Evolutionary conservation across 805 yeast species (phyloP).

Genomic region (Wilhelminamyces savonicus): DNA sequence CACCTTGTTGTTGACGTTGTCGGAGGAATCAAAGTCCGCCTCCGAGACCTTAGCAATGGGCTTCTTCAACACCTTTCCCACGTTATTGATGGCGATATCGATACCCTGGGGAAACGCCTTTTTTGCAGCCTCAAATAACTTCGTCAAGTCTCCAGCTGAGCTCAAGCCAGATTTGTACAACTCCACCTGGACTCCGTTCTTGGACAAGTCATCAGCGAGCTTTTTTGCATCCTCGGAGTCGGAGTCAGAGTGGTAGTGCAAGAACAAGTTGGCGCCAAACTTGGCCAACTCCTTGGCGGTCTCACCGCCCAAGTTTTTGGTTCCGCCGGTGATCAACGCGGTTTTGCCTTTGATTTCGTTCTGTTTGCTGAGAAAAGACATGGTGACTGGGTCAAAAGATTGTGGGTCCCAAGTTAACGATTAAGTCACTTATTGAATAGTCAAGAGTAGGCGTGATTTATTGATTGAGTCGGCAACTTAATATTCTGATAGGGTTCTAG

Average conservation of each 20-base stretch:
- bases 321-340: constrained; percentile 55
- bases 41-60: constrained; percentile 46
- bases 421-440: too few species aligned
- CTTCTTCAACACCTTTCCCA: constrained; percentile 63
- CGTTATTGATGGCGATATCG: constrained; percentile 63
- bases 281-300: constrained; percentile 51
- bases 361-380: constrained; percentile 7
- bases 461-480: too few species aligned
- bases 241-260: constrained; percentile 47
- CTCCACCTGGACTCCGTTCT: constrained; percentile 34
- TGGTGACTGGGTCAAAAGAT: too few species aligned
- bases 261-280: constrained; percentile 45
- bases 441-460: too few species aligned
- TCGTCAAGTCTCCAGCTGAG: constrained; percentile 33
- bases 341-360: constrained; percentile 36
- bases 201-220: constrained; percentile 21
- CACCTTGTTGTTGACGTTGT: constrained; percentile 46
- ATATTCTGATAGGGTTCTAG: too few species aligned
- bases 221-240: constrained; percentile 32
- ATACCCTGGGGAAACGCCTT: constrained; percentile 39
- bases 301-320: constrained; percentile 52
- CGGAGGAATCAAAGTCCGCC: constrained; percentile 51
- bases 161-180: constrained; percentile 38
- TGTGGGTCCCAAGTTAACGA: too few species aligned
- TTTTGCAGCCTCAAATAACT: constrained; percentile 42